Evolutionary conservation across 148 eudicot species (phyloP).

Genomic region (Talinum fruticosum): DNA sequence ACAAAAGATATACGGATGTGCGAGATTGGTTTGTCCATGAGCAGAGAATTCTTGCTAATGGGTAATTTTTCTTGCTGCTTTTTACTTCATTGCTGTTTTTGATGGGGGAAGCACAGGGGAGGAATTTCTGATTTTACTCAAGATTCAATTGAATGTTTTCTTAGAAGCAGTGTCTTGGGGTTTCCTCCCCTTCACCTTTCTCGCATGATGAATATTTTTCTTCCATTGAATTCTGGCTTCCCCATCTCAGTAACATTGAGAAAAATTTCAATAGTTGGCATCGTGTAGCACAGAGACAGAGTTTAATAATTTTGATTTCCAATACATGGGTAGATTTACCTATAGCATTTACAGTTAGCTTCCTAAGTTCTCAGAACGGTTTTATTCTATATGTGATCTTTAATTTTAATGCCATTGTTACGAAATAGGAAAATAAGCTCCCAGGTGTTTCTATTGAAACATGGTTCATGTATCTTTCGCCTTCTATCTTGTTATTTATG

Average conservation of each 20-base stretch:
- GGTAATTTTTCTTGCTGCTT: conserved; percentile 40
- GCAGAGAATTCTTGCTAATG: conserved; percentile 42
- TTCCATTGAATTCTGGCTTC: conserved; percentile 35
- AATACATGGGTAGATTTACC: conserved; percentile 42
- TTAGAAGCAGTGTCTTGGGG: conserved; percentile 36
- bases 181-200: conserved; percentile 23
- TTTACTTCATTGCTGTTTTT: conserved; percentile 12
- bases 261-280: conserved; percentile 17
- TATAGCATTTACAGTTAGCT: conserved; percentile 23
- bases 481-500: too few relatives aligned
- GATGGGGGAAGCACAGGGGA: conserved; percentile 25
- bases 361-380: conserved; percentile 21
- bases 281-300: conserved; percentile 39
- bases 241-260: conserved; percentile 21
- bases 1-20: conserved; percentile 14
- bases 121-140: conserved; percentile 36
- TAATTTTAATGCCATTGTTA: conserved; percentile 27
- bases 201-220: conserved; percentile 27
- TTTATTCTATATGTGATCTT: conserved; percentile 22
- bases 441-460: conserved; percentile 10
- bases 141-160: conserved; percentile 39
- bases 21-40: conserved; percentile 30
- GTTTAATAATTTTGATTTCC: conserved; percentile 46
- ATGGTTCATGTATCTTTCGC: not conserved
- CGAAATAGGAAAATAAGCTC: conserved; percentile 30